Percentiles rank a stretch among this genome's conserved stretches.
Evolutionary conservation across 257 asterid species (phyloP).

Genomic region (Salvia hispanica): DNA sequence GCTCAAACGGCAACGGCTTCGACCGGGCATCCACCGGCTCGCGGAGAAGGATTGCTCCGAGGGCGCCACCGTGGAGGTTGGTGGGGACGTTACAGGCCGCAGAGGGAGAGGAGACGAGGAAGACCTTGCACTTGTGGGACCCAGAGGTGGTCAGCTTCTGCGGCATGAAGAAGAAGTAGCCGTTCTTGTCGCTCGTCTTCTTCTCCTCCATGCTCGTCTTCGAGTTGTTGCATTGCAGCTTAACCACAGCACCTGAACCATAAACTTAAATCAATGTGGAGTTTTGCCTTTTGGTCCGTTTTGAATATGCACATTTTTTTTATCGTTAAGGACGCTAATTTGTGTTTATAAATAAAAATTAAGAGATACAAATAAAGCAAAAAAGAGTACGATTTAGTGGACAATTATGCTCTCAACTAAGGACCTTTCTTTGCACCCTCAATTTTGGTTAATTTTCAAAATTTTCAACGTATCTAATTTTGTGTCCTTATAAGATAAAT

Average conservation of each 20-base stretch:
- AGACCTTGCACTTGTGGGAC: slow-evolving; percentile 61
- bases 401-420: no score
- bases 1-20: slow-evolving; percentile 27
- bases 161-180: slow-evolving; percentile 57
- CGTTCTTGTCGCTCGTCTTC: slow-evolving; percentile 55
- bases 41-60: slow-evolving; percentile 49
- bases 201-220: slow-evolving; percentile 26
- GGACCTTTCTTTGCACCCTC: no score
- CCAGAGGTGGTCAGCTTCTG: slow-evolving; percentile 42
- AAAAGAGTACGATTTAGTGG: no score
- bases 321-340: no score
- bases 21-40: slow-evolving; percentile 15
- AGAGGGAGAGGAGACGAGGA: slow-evolving; percentile 45
- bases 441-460: no score
- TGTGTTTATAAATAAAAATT: no score
- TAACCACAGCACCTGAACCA: slow-evolving; percentile 38
- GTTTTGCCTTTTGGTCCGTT: not conserved
- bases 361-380: no score
- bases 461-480: no score
- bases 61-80: slow-evolving; percentile 49
- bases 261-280: not conserved
- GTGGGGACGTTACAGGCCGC: slow-evolving; percentile 55
- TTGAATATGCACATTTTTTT: no score
- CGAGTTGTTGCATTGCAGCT: slow-evolving; percentile 58
- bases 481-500: no score